Evolutionary conservation across 495 filamentous ascomycete species (phyloP), one percentile per base, ranked within the genome.

Genomic region (Halenospora varia): DNA sequence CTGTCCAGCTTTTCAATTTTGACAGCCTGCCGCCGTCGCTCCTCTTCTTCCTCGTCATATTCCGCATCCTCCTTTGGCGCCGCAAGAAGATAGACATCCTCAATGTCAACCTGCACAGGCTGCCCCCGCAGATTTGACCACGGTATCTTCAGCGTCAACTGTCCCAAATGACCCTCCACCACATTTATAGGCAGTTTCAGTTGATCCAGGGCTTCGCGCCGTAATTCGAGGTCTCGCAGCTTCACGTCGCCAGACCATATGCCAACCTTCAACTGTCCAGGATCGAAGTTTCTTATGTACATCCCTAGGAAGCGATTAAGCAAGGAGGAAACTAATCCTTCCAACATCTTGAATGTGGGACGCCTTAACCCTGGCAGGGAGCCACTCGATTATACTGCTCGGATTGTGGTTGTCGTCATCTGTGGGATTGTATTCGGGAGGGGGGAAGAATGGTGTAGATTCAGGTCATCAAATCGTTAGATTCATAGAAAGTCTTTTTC

Each of bases 201-300:
- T 75, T 98, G 94, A 69, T 98, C 94, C 63, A 98, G 85, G 17
- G 94, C 94, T 76, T 98, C 94, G 47, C 86, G 84, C 53, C 91
- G 89, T 25, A 98, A 81, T 72, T 98, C 90, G 40, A 98, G 86
- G 60, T 97, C 86, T 35, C 85, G 85, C 24, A 98, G 80, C 72
- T 92, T 92, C 67, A 97, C 93, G 74, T 98, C 93, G 53, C 95
- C 95, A 6, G 88, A 93, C 94, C 93, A 98, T 62, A 97, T 97
- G 54, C 94, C 94, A 55, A 97, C 90, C 67, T 97, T 97, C 48
- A 98, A 81, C 76, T 98, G 94, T 62, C 86, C 89, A 18, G 92
- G 87, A 70, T 98, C 93, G 68, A 98, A 97, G 71, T 98, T 98
- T 79, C 94, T 92, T 69, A 98, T 91, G 75, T 97, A 97, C 85